phyloP scores from a whole-genome alignment of 257 asterid species.

The Solanum chiquidenum region DNA sequence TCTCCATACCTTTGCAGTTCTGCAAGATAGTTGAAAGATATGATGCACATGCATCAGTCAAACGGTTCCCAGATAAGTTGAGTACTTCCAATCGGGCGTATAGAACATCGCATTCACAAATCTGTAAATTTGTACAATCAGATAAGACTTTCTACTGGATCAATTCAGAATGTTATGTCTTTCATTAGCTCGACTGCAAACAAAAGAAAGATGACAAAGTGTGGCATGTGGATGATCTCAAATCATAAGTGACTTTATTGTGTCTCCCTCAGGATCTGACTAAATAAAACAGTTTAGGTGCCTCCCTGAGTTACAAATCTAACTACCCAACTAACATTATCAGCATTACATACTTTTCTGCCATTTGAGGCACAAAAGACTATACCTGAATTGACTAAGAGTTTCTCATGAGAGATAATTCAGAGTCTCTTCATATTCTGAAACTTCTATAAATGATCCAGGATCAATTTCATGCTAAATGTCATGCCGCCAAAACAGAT shows the following conservation, averaged over 20 bases:
- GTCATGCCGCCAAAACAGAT: neutral
- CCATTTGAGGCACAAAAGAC: neutral
- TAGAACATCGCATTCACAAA: constrained; percentile 70
- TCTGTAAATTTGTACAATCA: constrained; percentile 28
- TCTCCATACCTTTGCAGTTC: constrained; percentile 60
- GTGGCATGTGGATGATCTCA: neutral
- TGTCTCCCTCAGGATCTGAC: neutral
- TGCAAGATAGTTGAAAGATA: constrained; percentile 66
- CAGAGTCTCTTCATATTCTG: neutral
- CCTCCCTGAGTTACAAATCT: neutral
- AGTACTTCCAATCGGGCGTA: constrained; percentile 81
- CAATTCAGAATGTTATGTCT: neutral
- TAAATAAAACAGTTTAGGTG: neutral
- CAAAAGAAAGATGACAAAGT: neutral
- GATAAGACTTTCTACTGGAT: neutral
- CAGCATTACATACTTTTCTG: neutral
- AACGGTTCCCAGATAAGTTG: constrained; percentile 71
- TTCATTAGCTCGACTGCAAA: neutral
- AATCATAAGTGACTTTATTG: neutral
- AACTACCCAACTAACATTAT: neutral
- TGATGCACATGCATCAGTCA: constrained; percentile 88
- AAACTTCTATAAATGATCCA: neutral
- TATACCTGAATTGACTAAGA: neutral
- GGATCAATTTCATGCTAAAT: neutral
- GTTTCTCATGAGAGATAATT: neutral